Conservation (phyloP, 1,284 basidiomycete genomes). For the Ganoderma sinense region DNA sequence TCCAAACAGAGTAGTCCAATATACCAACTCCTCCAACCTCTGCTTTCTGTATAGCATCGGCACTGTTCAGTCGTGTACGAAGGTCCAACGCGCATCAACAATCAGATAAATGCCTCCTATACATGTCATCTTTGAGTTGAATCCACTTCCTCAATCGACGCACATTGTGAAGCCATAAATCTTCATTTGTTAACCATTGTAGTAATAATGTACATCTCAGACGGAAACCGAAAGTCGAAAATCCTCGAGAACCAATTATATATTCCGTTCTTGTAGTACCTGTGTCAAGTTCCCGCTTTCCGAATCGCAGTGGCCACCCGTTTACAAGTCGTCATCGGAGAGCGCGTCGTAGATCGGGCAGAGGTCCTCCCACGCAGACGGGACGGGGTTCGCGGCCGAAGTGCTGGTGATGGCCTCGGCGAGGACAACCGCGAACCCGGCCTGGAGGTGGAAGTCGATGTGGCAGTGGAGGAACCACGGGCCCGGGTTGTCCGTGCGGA, state of each 20-base stretch:
- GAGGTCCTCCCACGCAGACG: conserved; percentile 13
- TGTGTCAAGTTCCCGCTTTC: conserved; percentile 29
- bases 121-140: neutral
- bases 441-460: conserved; percentile 14
- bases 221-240: neutral
- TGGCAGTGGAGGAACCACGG: conserved; percentile 17
- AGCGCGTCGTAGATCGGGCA: conserved; percentile 24
- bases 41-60: too few relatives aligned
- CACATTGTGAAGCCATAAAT: neutral
- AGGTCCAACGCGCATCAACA: too few relatives aligned
- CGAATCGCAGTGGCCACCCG: neutral
- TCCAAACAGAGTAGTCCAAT: neutral
- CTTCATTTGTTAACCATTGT: neutral
- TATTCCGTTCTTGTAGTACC: neutral
- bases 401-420: neutral
- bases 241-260: neutral
- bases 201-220: neutral
- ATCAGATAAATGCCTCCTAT: too few relatives aligned
- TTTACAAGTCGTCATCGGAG: neutral
- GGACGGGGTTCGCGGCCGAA: conserved; percentile 19
- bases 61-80: too few relatives aligned
- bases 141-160: neutral
- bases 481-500: conserved; percentile 26
- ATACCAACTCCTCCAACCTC: neutral
- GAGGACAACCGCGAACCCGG: conserved; percentile 10